phyloP scores from a whole-genome alignment of 148 eudicot genomes.

The Polygonum aviculare region DNA sequence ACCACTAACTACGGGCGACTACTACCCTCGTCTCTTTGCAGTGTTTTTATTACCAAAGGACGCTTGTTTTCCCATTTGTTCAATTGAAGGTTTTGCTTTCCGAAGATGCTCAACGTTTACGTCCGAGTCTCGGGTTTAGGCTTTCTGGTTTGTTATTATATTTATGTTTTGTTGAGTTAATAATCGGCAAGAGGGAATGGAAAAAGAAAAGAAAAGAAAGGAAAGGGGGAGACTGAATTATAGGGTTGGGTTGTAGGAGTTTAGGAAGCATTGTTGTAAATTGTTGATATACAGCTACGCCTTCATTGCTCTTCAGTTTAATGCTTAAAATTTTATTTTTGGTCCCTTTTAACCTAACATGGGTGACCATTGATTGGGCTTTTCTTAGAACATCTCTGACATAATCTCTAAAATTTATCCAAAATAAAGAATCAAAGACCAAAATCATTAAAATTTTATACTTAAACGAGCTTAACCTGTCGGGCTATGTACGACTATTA shows the following conservation, averaged over 20 bases:
- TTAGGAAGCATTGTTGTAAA: conserved; percentile 7
- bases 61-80: background rate
- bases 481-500: too few species aligned
- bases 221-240: background rate
- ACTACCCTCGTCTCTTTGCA: background rate
- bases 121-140: background rate
- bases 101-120: background rate
- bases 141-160: background rate
- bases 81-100: background rate
- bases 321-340: background rate
- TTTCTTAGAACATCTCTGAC: too few species aligned
- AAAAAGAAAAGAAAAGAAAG: background rate
- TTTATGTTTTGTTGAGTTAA: background rate
- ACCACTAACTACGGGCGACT: conserved; percentile 23
- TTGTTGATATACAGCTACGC: conserved; percentile 4
- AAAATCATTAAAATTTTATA: too few species aligned
- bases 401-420: too few species aligned
- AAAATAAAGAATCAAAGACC: too few species aligned
- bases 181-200: conserved; percentile 1
- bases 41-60: background rate
- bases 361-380: too few species aligned
- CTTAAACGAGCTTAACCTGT: too few species aligned
- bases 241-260: conserved; percentile 6
- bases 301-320: background rate
- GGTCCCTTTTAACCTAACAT: too few species aligned